Base-by-base conservation (phyloP, 176 grass and related monocot species). In the Carex myosuroides region DNA sequence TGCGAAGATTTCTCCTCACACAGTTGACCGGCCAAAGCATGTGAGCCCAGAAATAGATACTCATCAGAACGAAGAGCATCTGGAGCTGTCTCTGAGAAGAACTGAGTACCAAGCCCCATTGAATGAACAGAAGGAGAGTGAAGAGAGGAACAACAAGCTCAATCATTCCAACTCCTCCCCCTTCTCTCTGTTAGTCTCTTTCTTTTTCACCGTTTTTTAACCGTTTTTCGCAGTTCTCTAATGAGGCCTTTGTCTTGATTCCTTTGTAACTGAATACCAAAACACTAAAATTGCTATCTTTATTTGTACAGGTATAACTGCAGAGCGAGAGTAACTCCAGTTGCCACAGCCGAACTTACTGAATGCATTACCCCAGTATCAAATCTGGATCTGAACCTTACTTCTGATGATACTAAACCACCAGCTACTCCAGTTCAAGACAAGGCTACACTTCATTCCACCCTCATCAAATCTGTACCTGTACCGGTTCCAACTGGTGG, bases 91-190 rank as follows among this genome's bases (percentile, higher is more conserved):
- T 79, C 89, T 96, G 41, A 96, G 88, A 92, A 90, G 91, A 91
- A 86, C 84, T 12, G 90, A 99, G 83, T 95, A 93, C 12, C 76
- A 62, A 26, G 50, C 6, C 73, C 73, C 52, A 78, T 8, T 33
- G 73, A 2, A 33, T 33, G 73, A 78, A 16, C 73, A 78, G 73
- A 77, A 77, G 64, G 87, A 91, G 57, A 93, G 84, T 84, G 54
- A 79, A 69, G 87, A 92, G 53, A 96, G 87, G 73, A 83, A 68
- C 6, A 83, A 68, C 41, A 92, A 79, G 5, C 87, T 93, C 72
- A 94, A 94, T 60, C 97, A 99, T 87, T 99, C 97, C 60, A 99
- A 83, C 73, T 92, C 90, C 17, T 99, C 97, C 20, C 91, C 97
- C 8, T 99, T 99, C 86, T 94, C 91, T 64, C 64, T 95, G 97